Percentiles rank a stretch among this genome's conserved stretches.
These are phyloP conservation scores for Cylindricascospora bacillispora DNA, from an alignment of 1,139 yeast genomes.

Conservation along the genomic window DNA sequence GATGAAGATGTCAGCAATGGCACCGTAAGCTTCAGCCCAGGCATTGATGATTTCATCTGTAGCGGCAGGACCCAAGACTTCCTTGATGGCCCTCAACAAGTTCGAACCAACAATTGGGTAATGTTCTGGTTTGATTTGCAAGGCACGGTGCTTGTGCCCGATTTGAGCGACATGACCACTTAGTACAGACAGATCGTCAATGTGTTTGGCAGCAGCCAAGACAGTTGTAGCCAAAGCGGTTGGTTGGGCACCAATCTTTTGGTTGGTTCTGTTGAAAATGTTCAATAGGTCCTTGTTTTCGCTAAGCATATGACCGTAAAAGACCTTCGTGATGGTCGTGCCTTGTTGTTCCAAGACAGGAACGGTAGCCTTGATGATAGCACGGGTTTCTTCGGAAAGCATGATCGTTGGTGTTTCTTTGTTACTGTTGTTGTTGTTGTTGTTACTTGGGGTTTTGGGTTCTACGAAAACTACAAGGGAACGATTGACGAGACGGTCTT, in stretches of 20 bases:
- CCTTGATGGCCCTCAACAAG: conserved; percentile 40
- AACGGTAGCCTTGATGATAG: conserved; percentile 40
- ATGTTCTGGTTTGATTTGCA: conserved; percentile 49
- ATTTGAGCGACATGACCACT: conserved; percentile 45
- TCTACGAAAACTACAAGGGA: not conserved
- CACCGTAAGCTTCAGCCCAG: conserved; percentile 57
- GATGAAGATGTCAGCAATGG: conserved; percentile 50
- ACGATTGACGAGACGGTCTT: no score
- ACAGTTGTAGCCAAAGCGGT: conserved; percentile 51
- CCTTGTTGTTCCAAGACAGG: conserved; percentile 50
- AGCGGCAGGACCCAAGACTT: conserved; percentile 45
- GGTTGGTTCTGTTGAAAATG: conserved; percentile 50
- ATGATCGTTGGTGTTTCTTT: conserved; percentile 6
- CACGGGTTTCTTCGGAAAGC: conserved; percentile 21
- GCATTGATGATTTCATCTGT: conserved; percentile 45
- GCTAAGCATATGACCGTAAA: conserved; percentile 43
- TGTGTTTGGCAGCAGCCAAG: conserved; percentile 49
- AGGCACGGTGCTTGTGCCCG: conserved; percentile 54
- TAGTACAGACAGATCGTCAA: conserved; percentile 46
- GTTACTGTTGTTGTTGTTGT: conserved; percentile 3
- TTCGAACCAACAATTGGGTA: conserved; percentile 52
- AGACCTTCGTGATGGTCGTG: conserved; percentile 38
- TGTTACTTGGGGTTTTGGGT: not conserved
- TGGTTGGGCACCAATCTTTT: conserved; percentile 45
- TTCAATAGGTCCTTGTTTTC: conserved; percentile 43